Evolutionary conservation across 495 filamentous ascomycete species (phyloP).

Genomic region (Aspergillus hancockii): DNA sequence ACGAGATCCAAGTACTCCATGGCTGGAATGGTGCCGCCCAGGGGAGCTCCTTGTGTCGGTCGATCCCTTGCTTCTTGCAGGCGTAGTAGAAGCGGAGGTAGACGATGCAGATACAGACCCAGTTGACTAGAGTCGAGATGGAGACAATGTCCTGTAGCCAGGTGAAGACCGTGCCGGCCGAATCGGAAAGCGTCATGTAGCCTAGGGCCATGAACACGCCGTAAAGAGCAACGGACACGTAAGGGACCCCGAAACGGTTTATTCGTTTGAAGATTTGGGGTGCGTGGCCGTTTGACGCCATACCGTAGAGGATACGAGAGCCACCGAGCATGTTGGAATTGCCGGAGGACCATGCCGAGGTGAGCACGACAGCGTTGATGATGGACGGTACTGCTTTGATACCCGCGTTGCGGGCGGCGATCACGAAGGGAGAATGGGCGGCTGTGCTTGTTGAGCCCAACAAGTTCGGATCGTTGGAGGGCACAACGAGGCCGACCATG

Average conservation of each 20-base stretch:
- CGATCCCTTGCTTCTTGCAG: slow-evolving; percentile 48
- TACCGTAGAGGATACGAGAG: slow-evolving; percentile 47
- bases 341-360: slow-evolving; percentile 51
- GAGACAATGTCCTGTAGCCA: slow-evolving; percentile 62
- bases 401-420: slow-evolving; percentile 44
- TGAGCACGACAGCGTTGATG: slow-evolving; percentile 52
- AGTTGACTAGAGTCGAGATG: slow-evolving; percentile 55
- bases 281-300: slow-evolving; percentile 46
- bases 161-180: slow-evolving; percentile 58
- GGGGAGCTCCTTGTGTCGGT: neutral
- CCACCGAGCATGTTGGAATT: slow-evolving; percentile 50
- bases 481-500: slow-evolving; percentile 50
- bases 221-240: slow-evolving; percentile 55
- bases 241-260: slow-evolving; percentile 62
- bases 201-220: slow-evolving; percentile 54
- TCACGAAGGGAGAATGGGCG: slow-evolving; percentile 55
- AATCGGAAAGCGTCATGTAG: slow-evolving; percentile 57
- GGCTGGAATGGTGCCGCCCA: slow-evolving; percentile 40
- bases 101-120: slow-evolving; percentile 55
- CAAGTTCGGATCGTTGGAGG: slow-evolving; percentile 52
- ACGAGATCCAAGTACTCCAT: slow-evolving; percentile 54
- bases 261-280: slow-evolving; percentile 53
- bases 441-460: slow-evolving; percentile 36
- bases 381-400: slow-evolving; percentile 52
- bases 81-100: slow-evolving; percentile 61